Evolutionary conservation across 768 basidiomycete species (phyloP), one percentile per base, ranked within the genome.

Genomic region (Mrakia frigida): DNA sequence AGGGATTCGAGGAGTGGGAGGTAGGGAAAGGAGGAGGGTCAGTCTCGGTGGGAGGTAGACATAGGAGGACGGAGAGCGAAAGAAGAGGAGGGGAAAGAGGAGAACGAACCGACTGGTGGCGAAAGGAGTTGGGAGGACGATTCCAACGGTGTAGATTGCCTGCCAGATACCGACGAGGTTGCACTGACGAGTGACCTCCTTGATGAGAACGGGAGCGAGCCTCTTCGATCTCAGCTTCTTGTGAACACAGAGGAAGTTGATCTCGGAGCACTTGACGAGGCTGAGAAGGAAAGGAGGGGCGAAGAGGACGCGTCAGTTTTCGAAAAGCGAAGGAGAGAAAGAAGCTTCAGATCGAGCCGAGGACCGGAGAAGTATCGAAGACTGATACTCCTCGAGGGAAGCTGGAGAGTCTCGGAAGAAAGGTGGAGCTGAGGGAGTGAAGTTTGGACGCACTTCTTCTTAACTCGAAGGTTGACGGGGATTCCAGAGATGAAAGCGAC

Each of bases 211-310:
- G 0, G 97, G 97, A 0, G 97, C 90, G 33, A 98, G 86, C 56
- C 97, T 91, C 83, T 98, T 98, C 0, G 93, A 92, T 25, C 97
- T 91, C 50, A 98, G 85, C 84, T 97, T 98, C 86, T 99, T 99
- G 87, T 97, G 95, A 1, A 98, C 90, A 81, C 94, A 96, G 70
- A 99, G 90, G 84, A 92, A 98, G 83, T 98, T 99, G 85, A 99
- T 95, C 84, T 98, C 97, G 82, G 90, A 90, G 59, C 89, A 88
- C 39, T 84, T 85, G 81, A 98, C 87, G 7, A 86, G 84, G 65
- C 92, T 94, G 63, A 7, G 3, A 31, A 21, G 63, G 28, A 71
- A 59, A 39, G 43, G 75, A 23, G 35, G 43, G 61, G 10, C 16
- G 31, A 72, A 35, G 23, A 31, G 33, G 37, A 65, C 46, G 46